Base-by-base conservation (phyloP, 306 rosid species). In the Dryas octopetala region DNA sequence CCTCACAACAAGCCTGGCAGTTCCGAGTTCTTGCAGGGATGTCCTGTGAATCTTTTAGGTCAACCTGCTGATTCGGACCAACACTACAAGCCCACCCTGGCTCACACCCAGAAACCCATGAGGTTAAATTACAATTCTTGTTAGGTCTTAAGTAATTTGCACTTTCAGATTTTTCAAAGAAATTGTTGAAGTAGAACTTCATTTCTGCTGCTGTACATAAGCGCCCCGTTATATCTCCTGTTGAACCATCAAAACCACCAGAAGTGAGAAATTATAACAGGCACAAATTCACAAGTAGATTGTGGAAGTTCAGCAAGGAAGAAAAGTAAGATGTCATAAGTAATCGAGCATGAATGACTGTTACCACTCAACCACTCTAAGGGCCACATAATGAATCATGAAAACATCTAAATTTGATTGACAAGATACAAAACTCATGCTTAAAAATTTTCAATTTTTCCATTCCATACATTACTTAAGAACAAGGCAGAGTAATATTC, bases 1-100 rank as follows among this genome's bases (percentile, higher is more conserved):
- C 99, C 70, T 81, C 97, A 53, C 99, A 96, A 76, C 99, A 96
- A 81, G 98, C 61, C 71, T 83, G 87, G 77, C 99, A 96, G 62
- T 79, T 77, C 28, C 80, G 82, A 85, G 88, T 89, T 86, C 99
- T 90, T 45, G 89, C 43, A 46, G 99, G 99, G 50, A 96, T 86
- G 38, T 75, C 90, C 82, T 81, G 72, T 15, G 97, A 82, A 75
- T 90, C 78, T 66, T 58, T 77, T 40, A 89, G 86, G 81, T 95
- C 88, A 82, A 89, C 82, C 69, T 75, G 78, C 84, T 89, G 85
- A 68, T 76, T 54, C 12, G 83, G 71, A 71, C 69, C 88, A 53
- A 79, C 77, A 80, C 92, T 81, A 53, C 99, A 96, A 26, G 98
- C 97, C 97, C 99, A 96, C 76, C 99, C 99, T 16, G 99, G 99